These are phyloP conservation scores for Arthrobotrys pseudoclavata DNA, from an alignment of 2,329 filamentous ascomycete genomes.

Conservation along the genomic window DNA sequence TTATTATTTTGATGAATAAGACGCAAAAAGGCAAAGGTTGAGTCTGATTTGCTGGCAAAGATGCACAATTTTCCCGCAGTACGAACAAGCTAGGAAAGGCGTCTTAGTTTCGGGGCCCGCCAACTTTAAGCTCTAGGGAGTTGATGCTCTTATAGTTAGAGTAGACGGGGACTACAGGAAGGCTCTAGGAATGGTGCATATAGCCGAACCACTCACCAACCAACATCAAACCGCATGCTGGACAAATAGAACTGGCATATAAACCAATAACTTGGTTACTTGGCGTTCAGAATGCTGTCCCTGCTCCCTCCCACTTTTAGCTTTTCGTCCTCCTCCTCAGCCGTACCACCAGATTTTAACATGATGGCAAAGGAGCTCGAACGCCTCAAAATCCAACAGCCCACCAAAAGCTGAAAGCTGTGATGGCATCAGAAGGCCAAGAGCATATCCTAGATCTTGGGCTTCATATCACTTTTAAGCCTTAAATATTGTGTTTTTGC, in stretches of 20 bases:
- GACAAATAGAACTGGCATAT: background rate
- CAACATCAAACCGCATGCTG: background rate
- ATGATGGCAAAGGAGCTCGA: background rate
- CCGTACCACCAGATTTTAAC: slow-evolving; percentile 1
- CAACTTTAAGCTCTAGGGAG: background rate
- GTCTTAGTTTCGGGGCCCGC: background rate
- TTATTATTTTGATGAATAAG: background rate
- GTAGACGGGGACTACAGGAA: background rate
- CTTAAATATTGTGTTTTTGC: background rate
- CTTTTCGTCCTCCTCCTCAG: background rate
- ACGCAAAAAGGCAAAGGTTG: background rate
- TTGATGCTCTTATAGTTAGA: background rate
- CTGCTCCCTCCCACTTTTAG: background rate
- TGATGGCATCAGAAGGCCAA: slow-evolving; percentile 8
- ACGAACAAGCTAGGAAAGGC: background rate
- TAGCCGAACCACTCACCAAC: background rate
- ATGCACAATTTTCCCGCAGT: background rate
- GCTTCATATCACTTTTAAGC: background rate
- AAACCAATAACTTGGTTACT: background rate
- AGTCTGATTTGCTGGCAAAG: background rate
- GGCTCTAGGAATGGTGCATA: background rate
- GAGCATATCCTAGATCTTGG: background rate
- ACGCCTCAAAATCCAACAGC: slow-evolving; percentile 2
- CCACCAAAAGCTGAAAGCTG: background rate
- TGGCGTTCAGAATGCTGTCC: background rate